Conservation (phyloP, 306 rosid genomes). For the Ormosia semicastrata region DNA sequence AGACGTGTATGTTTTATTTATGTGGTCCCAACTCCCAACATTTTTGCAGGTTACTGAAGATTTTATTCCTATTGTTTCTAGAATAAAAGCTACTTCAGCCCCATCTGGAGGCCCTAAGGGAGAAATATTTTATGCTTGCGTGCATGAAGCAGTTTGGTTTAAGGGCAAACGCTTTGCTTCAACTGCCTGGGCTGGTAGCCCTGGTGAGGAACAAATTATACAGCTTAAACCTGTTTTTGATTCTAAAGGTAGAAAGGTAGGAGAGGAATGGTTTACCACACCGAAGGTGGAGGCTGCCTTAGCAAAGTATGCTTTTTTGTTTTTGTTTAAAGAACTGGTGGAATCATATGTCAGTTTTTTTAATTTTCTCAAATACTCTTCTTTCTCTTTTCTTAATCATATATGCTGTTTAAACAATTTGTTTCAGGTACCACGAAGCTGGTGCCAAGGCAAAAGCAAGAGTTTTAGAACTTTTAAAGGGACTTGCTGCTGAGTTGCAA, state of each 20-base stretch:
- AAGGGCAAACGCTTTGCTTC: constrained; percentile 85
- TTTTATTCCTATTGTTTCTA: constrained; percentile 71
- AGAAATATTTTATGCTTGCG: constrained; percentile 82
- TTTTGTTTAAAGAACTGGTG: not conserved
- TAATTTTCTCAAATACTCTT: not conserved
- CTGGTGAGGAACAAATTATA: constrained; percentile 88
- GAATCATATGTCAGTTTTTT: not conserved
- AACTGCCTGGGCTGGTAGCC: constrained; percentile 68
- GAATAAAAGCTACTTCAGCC: constrained; percentile 75
- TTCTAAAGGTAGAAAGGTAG: constrained; percentile 91
- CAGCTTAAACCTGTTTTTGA: constrained; percentile 84
- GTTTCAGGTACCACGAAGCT: constrained; percentile 80
- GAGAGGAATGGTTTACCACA: constrained; percentile 96
- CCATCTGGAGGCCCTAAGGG: constrained; percentile 92
- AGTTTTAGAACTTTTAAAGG: constrained; percentile 79
- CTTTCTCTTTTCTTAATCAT: not conserved
- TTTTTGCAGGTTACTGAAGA: constrained; percentile 76
- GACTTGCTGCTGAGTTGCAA: constrained; percentile 77
- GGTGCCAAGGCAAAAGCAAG: constrained; percentile 65
- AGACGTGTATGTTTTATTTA: constrained; percentile 10
- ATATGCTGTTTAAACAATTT: constrained; percentile 15
- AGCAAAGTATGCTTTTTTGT: constrained; percentile 55
- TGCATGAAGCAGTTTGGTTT: constrained; percentile 94
- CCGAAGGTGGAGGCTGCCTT: constrained; percentile 80
- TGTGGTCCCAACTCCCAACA: not conserved